phyloP scores from a whole-genome alignment of 352 stramenopile species.

The Pythium sp. region DNA sequence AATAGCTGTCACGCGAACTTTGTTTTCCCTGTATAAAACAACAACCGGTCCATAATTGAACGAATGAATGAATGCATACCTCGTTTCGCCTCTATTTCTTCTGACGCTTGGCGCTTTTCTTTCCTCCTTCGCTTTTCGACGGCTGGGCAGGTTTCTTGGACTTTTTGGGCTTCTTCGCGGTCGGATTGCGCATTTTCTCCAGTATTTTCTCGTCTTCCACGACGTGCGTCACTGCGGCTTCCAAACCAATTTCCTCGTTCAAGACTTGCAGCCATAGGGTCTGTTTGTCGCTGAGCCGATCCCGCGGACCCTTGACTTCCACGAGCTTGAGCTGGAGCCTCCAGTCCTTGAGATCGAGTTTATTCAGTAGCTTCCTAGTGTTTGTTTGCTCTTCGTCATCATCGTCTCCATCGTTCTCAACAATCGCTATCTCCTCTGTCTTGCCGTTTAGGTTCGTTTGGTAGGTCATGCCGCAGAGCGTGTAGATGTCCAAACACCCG shows the following conservation, averaged over 20 bases:
- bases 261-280: slow-evolving; percentile 74
- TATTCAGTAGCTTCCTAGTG: slow-evolving; percentile 19
- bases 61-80: neutral
- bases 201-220: slow-evolving; percentile 58
- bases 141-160: neutral
- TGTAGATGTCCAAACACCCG: slow-evolving; percentile 42
- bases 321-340: slow-evolving; percentile 56
- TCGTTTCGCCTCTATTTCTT: slow-evolving; percentile 7
- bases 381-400: slow-evolving; percentile 20
- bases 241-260: slow-evolving; percentile 47
- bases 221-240: slow-evolving; percentile 67
- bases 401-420: neutral
- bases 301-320: slow-evolving; percentile 85
- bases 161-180: slow-evolving; percentile 20
- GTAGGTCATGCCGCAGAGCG: slow-evolving; percentile 55
- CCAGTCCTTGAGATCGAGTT: slow-evolving; percentile 13
- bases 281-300: slow-evolving; percentile 83
- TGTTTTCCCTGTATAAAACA: neutral
- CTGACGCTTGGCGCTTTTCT: slow-evolving; percentile 17
- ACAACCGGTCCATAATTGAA: neutral
- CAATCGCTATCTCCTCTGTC: neutral
- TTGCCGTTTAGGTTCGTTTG: slow-evolving; percentile 38
- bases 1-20: neutral
- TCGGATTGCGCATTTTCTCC: slow-evolving; percentile 25
- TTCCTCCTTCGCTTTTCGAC: slow-evolving; percentile 5